Conservation (phyloP, 2,329 filamentous ascomycete genomes). For the Tothia fuscella region DNA sequence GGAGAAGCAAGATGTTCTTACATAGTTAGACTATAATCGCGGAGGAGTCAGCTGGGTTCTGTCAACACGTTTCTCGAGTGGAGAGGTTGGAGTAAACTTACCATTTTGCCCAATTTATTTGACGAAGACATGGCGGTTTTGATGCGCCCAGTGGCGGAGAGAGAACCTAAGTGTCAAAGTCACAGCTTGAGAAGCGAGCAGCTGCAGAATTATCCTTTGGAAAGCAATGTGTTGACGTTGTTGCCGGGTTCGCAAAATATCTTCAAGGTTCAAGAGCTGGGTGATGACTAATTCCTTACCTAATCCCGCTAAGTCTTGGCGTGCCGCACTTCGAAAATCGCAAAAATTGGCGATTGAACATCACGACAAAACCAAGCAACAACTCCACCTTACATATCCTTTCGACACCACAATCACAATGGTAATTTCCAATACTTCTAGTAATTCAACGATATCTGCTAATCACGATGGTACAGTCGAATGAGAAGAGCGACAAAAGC, state of each 20-base stretch:
- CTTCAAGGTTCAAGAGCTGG: no score
- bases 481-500: slow-evolving; percentile 54
- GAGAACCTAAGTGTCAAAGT: neutral
- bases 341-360: slow-evolving; percentile 13
- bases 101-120: slow-evolving; percentile 99
- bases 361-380: slow-evolving; percentile 6
- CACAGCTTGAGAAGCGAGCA: no score
- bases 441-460: slow-evolving; percentile 6
- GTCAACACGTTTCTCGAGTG: slow-evolving; percentile 39
- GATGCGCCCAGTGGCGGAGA: slow-evolving; percentile 33
- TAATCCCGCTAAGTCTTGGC: no score
- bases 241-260: no score
- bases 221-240: no score
- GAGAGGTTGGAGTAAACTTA: slow-evolving; percentile 47
- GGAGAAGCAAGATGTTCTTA: slow-evolving; percentile 31
- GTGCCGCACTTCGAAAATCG: neutral
- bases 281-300: no score
- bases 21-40: slow-evolving; percentile 47
- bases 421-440: slow-evolving; percentile 18
- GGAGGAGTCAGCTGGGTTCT: slow-evolving; percentile 30
- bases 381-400: slow-evolving; percentile 14
- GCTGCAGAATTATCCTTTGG: no score
- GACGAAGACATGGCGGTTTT: slow-evolving; percentile 29
- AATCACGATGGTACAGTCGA: slow-evolving; percentile 21
- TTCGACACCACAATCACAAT: slow-evolving; percentile 26